These are phyloP conservation scores for Dryas drummondii DNA, from an alignment of 306 rosid genomes.

Conservation along the genomic window DNA sequence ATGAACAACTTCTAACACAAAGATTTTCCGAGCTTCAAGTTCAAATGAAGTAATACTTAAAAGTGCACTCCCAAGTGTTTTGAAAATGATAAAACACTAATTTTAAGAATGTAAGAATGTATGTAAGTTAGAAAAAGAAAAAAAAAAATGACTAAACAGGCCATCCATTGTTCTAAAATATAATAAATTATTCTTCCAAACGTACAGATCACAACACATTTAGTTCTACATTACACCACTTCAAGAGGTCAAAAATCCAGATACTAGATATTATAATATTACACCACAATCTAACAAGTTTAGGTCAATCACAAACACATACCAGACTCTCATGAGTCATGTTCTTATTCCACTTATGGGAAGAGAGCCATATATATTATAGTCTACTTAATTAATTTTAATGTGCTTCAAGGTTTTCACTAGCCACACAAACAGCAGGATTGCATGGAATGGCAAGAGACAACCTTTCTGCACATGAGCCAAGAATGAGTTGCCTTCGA, in stretches of 20 bases:
- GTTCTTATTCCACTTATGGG: slow-evolving; percentile 35
- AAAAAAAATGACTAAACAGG: neutral
- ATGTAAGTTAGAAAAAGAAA: neutral
- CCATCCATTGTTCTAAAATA: neutral
- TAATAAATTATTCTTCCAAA: slow-evolving; percentile 12
- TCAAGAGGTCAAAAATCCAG: slow-evolving; percentile 29
- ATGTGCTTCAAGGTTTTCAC: slow-evolving; percentile 24
- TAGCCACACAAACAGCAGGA: slow-evolving; percentile 17
- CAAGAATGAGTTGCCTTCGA: slow-evolving; percentile 72
- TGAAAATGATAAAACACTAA: no score
- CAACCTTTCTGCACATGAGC: slow-evolving; percentile 46
- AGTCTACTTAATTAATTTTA: slow-evolving; percentile 21
- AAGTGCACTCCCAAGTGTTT: no score
- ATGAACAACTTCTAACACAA: no score
- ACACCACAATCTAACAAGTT: slow-evolving; percentile 24
- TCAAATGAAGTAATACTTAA: no score
- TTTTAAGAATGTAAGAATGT: no score
- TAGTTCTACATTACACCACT: slow-evolving; percentile 26
- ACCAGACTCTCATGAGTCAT: slow-evolving; percentile 11
- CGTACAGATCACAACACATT: slow-evolving; percentile 2
- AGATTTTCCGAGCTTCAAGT: no score
- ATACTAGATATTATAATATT: slow-evolving; percentile 3
- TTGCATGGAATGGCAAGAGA: slow-evolving; percentile 27
- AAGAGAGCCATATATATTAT: slow-evolving; percentile 24
- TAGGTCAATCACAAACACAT: slow-evolving; percentile 25